phyloP scores from a whole-genome alignment of 306 rosid species.

The Acacia confusa region DNA sequence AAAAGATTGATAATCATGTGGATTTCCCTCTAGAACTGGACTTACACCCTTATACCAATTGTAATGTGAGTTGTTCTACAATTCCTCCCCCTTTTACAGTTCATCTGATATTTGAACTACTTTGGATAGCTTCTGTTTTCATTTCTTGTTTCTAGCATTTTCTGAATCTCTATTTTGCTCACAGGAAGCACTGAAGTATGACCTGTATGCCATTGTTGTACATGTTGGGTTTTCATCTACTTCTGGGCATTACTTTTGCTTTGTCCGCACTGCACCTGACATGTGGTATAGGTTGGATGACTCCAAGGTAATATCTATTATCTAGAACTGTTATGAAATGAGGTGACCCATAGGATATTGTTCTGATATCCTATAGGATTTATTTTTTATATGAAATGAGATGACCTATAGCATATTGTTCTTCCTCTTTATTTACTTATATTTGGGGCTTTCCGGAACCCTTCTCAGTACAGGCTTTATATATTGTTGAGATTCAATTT shows the following conservation, averaged over 20 bases:
- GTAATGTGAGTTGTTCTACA: constrained; percentile 49
- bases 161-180: constrained; percentile 26
- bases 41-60: constrained; percentile 59
- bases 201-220: constrained; percentile 80
- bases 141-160: background rate
- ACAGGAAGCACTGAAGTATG: constrained; percentile 68
- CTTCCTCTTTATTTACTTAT: background rate
- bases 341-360: background rate
- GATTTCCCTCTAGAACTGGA: constrained; percentile 80
- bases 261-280: constrained; percentile 73
- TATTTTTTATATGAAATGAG: background rate
- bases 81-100: background rate
- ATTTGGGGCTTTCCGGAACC: background rate
- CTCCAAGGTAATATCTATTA: constrained; percentile 60
- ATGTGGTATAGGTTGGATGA: constrained; percentile 85
- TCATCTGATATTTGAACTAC: background rate
- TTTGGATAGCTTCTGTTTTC: background rate
- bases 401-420: background rate
- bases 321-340: background rate
- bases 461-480: background rate
- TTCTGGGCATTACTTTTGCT: constrained; percentile 85
- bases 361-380: background rate
- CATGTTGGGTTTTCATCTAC: constrained; percentile 69
- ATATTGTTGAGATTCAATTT: background rate
- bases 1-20: constrained; percentile 81